These are phyloP conservation scores for Ricinus communis DNA, from an alignment of 345 rosid genomes.

Conservation along the genomic window DNA sequence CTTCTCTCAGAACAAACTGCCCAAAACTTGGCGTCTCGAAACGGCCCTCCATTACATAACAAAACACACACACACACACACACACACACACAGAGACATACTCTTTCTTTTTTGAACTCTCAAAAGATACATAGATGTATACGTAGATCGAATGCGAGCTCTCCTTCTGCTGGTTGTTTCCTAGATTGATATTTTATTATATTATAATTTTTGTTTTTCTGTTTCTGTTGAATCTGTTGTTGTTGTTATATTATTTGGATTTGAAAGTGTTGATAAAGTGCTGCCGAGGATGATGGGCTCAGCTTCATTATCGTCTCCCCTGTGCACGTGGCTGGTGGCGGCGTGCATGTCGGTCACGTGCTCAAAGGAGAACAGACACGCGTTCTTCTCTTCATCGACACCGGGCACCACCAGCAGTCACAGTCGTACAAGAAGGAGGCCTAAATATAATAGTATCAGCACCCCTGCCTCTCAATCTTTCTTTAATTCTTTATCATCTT, in stretches of 20 bases:
- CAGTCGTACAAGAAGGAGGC: conserved; percentile 49
- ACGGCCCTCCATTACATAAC: too few relatives aligned
- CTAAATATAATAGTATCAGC: conserved; percentile 27
- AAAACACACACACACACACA: too few relatives aligned
- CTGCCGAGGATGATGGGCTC: conserved; percentile 19
- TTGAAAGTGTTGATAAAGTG: background rate
- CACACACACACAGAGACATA: too few relatives aligned
- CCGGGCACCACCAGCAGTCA: conserved; percentile 30
- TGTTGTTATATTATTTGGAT: background rate
- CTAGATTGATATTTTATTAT: too few relatives aligned
- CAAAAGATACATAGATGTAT: too few relatives aligned
- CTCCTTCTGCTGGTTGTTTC: too few relatives aligned
- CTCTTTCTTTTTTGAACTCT: too few relatives aligned
- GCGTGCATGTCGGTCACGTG: conserved; percentile 78
- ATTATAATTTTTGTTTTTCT: too few relatives aligned
- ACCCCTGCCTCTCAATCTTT: background rate
- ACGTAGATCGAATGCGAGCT: too few relatives aligned
- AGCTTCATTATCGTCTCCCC: conserved; percentile 53
- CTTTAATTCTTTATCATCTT: background rate
- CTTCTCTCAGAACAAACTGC: conserved; percentile 4
- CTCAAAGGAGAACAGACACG: conserved; percentile 35
- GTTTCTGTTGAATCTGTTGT: background rate
- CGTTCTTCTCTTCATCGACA: conserved; percentile 23
- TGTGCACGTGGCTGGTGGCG: conserved; percentile 87
- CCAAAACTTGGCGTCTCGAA: conserved; percentile 24